Conservation (phyloP, 192 early-diverging fungal species). For the Entomortierella lignicola region DNA sequence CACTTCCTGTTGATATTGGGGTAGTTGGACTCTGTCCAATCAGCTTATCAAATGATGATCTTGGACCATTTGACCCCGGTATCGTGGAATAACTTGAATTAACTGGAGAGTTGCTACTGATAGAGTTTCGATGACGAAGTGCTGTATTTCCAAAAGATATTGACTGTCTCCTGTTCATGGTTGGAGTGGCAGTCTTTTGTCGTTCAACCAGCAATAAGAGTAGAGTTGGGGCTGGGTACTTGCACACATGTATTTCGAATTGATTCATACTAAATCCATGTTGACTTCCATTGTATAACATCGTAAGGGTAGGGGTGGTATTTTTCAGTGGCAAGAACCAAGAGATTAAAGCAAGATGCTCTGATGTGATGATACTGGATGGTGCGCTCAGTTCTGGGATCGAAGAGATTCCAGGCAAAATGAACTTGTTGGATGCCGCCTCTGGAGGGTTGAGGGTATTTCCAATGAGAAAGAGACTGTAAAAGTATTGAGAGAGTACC, state of each 20-base stretch:
- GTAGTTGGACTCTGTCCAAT: slow-evolving; percentile 10
- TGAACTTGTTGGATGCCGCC: background rate
- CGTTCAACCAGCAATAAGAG: slow-evolving; percentile 55
- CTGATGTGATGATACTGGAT: slow-evolving; percentile 55
- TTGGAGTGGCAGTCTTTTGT: slow-evolving; percentile 14
- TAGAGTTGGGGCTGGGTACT: slow-evolving; percentile 66
- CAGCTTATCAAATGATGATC: slow-evolving; percentile 22
- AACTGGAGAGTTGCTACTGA: slow-evolving; percentile 23
- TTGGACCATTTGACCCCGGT: slow-evolving; percentile 9
- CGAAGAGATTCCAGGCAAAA: slow-evolving; percentile 14
- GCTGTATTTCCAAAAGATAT: slow-evolving; percentile 28
- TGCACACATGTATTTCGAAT: slow-evolving; percentile 65
- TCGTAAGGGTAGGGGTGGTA: slow-evolving; percentile 46
- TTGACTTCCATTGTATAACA: slow-evolving; percentile 58
- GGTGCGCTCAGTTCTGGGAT: slow-evolving; percentile 16
- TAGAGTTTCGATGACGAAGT: slow-evolving; percentile 12
- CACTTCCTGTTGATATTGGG: slow-evolving; percentile 7
- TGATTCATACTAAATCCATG: slow-evolving; percentile 70
- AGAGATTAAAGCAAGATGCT: slow-evolving; percentile 50
- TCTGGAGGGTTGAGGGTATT: slow-evolving; percentile 18
- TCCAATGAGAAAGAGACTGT: slow-evolving; percentile 56
- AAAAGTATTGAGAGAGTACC: slow-evolving; percentile 57
- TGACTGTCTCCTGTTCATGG: slow-evolving; percentile 16
- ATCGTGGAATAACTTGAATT: slow-evolving; percentile 8
- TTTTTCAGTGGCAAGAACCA: slow-evolving; percentile 58